Base-by-base conservation (phyloP, 192 early-diverging fungal genomes). In the Coemansia sp. region DNA sequence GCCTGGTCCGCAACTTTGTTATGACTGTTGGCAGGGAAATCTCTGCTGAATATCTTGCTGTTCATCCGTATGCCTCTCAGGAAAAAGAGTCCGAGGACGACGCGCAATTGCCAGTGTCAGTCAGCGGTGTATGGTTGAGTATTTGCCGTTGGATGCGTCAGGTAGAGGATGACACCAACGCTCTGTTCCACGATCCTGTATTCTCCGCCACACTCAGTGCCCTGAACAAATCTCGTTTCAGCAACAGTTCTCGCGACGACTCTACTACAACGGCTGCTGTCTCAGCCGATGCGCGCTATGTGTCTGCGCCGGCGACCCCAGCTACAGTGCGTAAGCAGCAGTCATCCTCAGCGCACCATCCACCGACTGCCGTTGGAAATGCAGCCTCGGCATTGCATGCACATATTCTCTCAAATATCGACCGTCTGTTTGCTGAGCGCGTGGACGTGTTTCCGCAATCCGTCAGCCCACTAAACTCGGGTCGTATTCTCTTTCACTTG, bases 351-450 rank as follows among this genome's bases (percentile, higher is more conserved):
- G 38, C 47, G 27, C 47, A 19, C 16, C 26, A 8, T 4, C 25
- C 8, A 6, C 41, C 44, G 3, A 16, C 56, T 58, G 12, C 56
- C 38, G 26, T 10, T 49, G 9, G 26, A 19, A 23, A 54, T 6
- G 19, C 28, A 12, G 21, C 54, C 34, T 55, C 64, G 4, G 21
- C 60, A 5, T 19, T 73, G 32, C 75, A 74, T 22, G 69, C 71
- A 3, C 75, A 83, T 18, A 72, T 83, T 16, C 28, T 78, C 49
- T 78, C 76, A 2, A 78, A 78, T 53, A 78, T 83, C n/a, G 81
- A 83, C 54, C 58, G 71, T 0, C 48, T 83, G 34, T 83, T 83
- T 69, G 76, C 75, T n/a, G 76, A 83, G 47, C 81, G 73, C 16
- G 67, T 83, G 4, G 81, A 83, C 19, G 61, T 78, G 19, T 78